Base-by-base conservation (phyloP, 257 asterid genomes). In the Lithospermum erythrorhizon region DNA sequence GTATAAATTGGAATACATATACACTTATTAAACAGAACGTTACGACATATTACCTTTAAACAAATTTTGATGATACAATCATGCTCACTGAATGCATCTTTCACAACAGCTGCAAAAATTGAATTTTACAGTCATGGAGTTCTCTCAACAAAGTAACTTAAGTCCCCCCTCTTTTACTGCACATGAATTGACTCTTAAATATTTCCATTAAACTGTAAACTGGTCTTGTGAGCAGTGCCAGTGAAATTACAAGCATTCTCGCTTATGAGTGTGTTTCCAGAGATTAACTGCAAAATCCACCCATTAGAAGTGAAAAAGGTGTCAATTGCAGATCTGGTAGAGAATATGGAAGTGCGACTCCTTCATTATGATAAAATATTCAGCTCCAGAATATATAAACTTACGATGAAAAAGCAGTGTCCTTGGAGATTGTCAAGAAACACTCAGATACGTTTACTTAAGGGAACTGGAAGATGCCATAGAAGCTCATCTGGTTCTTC, bases 381-480 rank as follows among this genome's bases (percentile, higher is more conserved):
- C n/a, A 70, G 68, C 59, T 64, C 76, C 57, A 85, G 82, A 75
- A 69, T 72, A 55, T 89, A 84, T 66, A 86, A 81, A 75, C 81
- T 93, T 70, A 72, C 19, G 47, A 77, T 93, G 58, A 78, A 68
- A 93, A 81, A 76, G 81, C 73, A 55, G 86, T 84, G 60, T 77
- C 95, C 4, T 54, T 73, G 53, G 75, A 79, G 79, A 82, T 75
- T 75, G 71, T 18, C 77, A 78, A 19, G 75, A 74, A 54, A 82
- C 98, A 32, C 86, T 93, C 22, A 65, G 59, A 68, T 52, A 79
- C 21, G 59, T 20, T 2, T 93, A 76, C 63, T 23, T 79, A 53
- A 73, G 78, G 77, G 91, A 66, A 71, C 67, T 93, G 69, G 97
- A 88, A 78, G 87, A 84, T 68, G 90, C 91, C n/a, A 80, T 93